phyloP scores from a whole-genome alignment of 768 basidiomycete species.

The Boletus patriciae region DNA sequence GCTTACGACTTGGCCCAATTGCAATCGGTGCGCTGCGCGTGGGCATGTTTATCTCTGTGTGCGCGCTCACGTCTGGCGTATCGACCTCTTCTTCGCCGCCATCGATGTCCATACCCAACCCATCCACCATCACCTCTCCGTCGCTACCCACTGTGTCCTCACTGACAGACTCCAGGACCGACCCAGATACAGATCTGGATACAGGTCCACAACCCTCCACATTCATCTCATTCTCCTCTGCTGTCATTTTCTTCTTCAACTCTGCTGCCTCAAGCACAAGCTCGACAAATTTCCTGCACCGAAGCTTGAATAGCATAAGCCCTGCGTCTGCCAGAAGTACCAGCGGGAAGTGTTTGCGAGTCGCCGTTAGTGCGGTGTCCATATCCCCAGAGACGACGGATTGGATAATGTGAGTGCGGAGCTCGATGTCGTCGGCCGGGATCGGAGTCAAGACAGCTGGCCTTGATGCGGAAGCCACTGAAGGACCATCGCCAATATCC shows the following conservation, averaged over 20 bases:
- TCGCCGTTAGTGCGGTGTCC: slow-evolving; percentile 61
- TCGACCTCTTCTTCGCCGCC: slow-evolving; percentile 36
- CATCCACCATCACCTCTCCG: slow-evolving; percentile 44
- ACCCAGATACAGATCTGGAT: slow-evolving; percentile 28
- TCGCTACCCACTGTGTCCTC: slow-evolving; percentile 39
- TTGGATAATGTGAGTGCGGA: slow-evolving; percentile 69
- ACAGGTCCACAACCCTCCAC: slow-evolving; percentile 26
- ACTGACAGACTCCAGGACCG: slow-evolving; percentile 28
- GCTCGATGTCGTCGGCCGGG: slow-evolving; percentile 55
- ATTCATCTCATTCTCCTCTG: slow-evolving; percentile 37
- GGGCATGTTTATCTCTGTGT: slow-evolving; percentile 12
- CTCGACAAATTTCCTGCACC: slow-evolving; percentile 85
- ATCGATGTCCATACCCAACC: slow-evolving; percentile 61
- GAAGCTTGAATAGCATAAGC: slow-evolving; percentile 75
- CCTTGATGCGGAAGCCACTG: slow-evolving; percentile 11
- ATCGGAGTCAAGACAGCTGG: slow-evolving; percentile 15
- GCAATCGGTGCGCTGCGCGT: slow-evolving; percentile 30
- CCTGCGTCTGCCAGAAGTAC: slow-evolving; percentile 69
- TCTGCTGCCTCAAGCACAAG: slow-evolving; percentile 71
- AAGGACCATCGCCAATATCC: slow-evolving; percentile 34
- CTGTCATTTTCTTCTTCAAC: slow-evolving; percentile 60
- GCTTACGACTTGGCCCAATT: slow-evolving; percentile 31
- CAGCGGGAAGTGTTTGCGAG: slow-evolving; percentile 54
- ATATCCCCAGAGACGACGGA: slow-evolving; percentile 70
- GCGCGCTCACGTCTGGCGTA: slow-evolving; percentile 8